Evolutionary conservation across 2,329 filamentous ascomycete genomes (phyloP).

Genomic region (Fusarium hostae): DNA sequence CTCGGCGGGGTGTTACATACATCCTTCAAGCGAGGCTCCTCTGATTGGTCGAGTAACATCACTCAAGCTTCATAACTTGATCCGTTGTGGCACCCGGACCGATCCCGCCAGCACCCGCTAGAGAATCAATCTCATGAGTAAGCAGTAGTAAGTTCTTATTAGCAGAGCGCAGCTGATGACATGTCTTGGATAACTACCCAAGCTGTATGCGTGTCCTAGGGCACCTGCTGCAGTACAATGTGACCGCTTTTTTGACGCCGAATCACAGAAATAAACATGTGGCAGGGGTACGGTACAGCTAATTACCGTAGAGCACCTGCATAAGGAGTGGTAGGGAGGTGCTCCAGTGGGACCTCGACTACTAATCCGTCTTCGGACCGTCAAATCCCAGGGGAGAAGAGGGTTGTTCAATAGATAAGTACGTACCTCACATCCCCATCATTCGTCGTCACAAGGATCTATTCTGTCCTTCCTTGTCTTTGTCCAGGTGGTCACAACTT

Average conservation of each 20-base stretch:
- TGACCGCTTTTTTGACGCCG: conserved; percentile 24
- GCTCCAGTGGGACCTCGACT: conserved; percentile 23
- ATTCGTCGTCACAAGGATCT: conserved; percentile 36
- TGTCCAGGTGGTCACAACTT: conserved; percentile 44
- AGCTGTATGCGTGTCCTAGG: not conserved
- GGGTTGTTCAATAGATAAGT: not conserved
- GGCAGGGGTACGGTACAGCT: conserved; percentile 23
- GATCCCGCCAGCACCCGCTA: conserved; percentile 21
- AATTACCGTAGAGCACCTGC: conserved; percentile 16
- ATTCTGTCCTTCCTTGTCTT: conserved; percentile 22
- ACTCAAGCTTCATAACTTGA: conserved; percentile 31
- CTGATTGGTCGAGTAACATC: conserved; percentile 23
- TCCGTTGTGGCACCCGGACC: conserved; percentile 19
- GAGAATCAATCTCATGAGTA: not conserved
- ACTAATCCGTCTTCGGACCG: not conserved
- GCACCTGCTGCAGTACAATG: conserved; percentile 9
- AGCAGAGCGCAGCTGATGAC: not conserved
- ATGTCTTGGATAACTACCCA: not conserved
- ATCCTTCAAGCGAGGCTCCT: conserved; percentile 4
- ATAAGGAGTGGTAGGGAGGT: conserved; percentile 17
- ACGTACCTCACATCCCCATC: conserved; percentile 34
- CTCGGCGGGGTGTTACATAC: conserved; percentile 35
- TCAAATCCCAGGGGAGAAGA: not conserved
- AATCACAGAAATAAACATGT: conserved; percentile 14
- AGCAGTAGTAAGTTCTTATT: not conserved